Evolutionary conservation across 2,329 filamentous ascomycete species (phyloP), one percentile per base, ranked within the genome.

Genomic region (Ascocoryne sarcoides): DNA sequence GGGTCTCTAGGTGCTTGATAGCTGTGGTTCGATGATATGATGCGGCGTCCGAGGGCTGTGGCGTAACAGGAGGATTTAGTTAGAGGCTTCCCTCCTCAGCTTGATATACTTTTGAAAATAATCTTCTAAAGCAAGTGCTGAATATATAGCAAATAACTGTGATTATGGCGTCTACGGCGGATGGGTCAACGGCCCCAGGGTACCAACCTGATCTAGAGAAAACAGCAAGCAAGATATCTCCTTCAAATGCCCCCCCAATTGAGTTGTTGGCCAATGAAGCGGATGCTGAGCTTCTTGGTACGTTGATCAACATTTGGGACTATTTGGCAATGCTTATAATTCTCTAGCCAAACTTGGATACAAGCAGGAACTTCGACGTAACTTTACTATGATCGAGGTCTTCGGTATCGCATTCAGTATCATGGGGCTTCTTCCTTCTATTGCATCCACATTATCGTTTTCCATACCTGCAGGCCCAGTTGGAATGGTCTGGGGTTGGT

Each of bases 401-500:
- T 79, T 80, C 49, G 75, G 72, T 19, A 70, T 75, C 43, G 71
- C 70, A 2, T 75, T 75, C 44, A 69, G 66, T 51, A 74, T 79
- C 48, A 79, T 80, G 73, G 74, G 75, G 2, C 55, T 79, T 5
- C 59, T 79, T 1, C 74, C 75, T 1, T 78, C 74, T 3, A 78
- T 79, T 45, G 73, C 75, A 4, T 72, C 70, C 20, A 78, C 75
- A 0, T 58, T 79, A 10, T 55, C 71, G 0, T 79, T 77, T 49
- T 76, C 72, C 3, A 63, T 79, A 30, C 73, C 75, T 2, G 69
- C 73, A 4, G 75, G 75, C 0, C 74, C 74, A 1, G 73, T 68
- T 3, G 75, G 75, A 3, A 74, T 79, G 67, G 72, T 79, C 39
- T 79, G 75, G 73, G 70, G 71, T 2, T 79, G 74, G 75, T 71